These are phyloP conservation scores for Colletotrichum theobromicola DNA, from an alignment of 2,329 filamentous ascomycete genomes.

Conservation along the genomic window DNA sequence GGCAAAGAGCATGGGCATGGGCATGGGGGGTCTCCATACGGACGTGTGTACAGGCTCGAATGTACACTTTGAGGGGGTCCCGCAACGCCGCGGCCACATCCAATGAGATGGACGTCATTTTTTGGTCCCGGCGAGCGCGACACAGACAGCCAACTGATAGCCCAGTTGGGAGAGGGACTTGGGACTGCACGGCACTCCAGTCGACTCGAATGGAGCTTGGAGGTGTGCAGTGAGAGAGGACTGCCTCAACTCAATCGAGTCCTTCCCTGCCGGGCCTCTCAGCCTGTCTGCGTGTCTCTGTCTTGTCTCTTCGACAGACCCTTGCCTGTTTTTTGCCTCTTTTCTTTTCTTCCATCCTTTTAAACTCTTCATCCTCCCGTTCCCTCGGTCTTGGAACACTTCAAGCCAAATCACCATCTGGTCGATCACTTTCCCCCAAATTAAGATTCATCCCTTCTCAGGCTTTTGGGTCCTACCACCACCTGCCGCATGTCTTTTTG, in stretches of 20 bases:
- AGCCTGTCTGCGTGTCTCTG: neutral
- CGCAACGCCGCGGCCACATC: neutral
- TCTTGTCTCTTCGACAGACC: slow-evolving; percentile 3
- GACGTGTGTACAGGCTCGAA: neutral
- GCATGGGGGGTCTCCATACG: neutral
- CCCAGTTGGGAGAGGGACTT: neutral
- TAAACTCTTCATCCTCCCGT: slow-evolving; percentile 17
- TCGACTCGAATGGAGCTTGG: neutral
- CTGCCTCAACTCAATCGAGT: slow-evolving; percentile 20
- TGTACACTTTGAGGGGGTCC: neutral
- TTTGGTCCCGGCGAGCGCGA: slow-evolving; percentile 19
- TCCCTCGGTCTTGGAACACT: neutral
- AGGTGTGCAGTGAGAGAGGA: slow-evolving; percentile 7
- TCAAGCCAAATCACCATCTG: neutral
- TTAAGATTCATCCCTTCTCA: slow-evolving; percentile 1
- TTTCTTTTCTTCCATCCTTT: slow-evolving; percentile 6
- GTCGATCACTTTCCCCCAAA: neutral
- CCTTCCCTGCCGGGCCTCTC: slow-evolving; percentile 12
- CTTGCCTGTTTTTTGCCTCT: slow-evolving; percentile 18
- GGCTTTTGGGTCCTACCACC: neutral
- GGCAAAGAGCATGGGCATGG: slow-evolving; percentile 7
- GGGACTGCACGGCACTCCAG: neutral
- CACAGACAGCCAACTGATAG: slow-evolving; percentile 12
- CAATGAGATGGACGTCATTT: slow-evolving; percentile 21
- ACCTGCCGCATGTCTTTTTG: slow-evolving; percentile 14